These are phyloP conservation scores for Detonula confervacea DNA, from an alignment of 352 stramenopile species.

Conservation along the genomic window DNA sequence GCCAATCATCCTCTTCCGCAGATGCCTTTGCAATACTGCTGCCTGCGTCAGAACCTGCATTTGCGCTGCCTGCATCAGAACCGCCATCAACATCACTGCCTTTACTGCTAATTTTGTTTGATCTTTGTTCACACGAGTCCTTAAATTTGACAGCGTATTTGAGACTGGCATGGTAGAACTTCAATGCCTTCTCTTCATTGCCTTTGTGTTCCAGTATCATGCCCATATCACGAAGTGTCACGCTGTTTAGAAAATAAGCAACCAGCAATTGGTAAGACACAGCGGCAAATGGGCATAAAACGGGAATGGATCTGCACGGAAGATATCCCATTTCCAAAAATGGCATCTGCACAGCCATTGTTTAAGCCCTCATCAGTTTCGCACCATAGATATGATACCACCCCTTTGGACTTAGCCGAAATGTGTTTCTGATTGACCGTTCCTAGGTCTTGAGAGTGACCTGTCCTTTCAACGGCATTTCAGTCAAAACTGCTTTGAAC, in stretches of 20 bases:
- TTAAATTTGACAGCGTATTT: slow-evolving; percentile 64
- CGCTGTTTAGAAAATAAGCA: slow-evolving; percentile 23
- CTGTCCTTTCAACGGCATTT: too few species aligned
- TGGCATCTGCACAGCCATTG: too few species aligned
- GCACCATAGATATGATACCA: too few species aligned
- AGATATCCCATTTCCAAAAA: too few species aligned
- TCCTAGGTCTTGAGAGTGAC: too few species aligned
- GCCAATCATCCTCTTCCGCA: slow-evolving; percentile 11
- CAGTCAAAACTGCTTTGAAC: too few species aligned
- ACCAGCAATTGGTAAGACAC: neutral
- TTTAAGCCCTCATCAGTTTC: too few species aligned
- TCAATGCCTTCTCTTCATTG: slow-evolving; percentile 71
- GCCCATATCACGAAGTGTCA: slow-evolving; percentile 82
- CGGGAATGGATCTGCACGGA: too few species aligned
- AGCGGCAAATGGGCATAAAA: too few species aligned
- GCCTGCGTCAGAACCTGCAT: neutral
- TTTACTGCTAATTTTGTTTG: neutral
- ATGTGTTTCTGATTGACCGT: too few species aligned
- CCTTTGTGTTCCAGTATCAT: slow-evolving; percentile 77
- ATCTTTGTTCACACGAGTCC: neutral
- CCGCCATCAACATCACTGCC: neutral
- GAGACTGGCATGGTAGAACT: slow-evolving; percentile 83
- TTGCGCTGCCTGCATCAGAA: neutral
- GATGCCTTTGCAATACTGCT: neutral
- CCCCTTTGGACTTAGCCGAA: too few species aligned